Base-by-base conservation (phyloP, 345 rosid species). In the Eucalyptus urophylla region DNA sequence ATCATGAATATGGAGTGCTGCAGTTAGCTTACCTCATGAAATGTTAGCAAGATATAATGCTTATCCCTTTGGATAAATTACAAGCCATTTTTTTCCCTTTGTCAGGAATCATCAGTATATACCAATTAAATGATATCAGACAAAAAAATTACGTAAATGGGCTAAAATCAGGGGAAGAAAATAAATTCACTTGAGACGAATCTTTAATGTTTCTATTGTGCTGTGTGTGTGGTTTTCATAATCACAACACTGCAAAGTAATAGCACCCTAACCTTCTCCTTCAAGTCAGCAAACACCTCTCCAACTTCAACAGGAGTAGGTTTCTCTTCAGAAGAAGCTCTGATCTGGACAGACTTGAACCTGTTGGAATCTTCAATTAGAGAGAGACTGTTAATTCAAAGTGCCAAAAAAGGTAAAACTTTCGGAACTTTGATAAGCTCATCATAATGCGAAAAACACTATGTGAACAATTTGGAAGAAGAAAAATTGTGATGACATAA, bases 211-310 rank as follows among this genome's bases (percentile, higher is more conserved):
- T 76, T 76, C 83, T 21, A 19, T 76, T 37, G 83, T 76, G 81
- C 83, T 76, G 27, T 6, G 25, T 76, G 27, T 6, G 83, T 53
- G 83, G 83, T 21, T 76, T 37, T 76, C 47, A 21, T 37, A 40
- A 76, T 76, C 83, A 40, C 47, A 19, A 76, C 45, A 11, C 83
- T 37, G 83, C 83, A 37, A 13, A 76, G 27, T 76, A 76, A 21
- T 37, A 76, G 47, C 27, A 76, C 14, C 54, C 91, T 91, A 56
- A 97, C 99, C 97, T 96, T 96, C 90, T 94, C 98, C 93, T 97
- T 97, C 90, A 97, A 93, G 90, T 97, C 99, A 14, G 95, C 56
- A 91, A 97, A 91, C 86, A 97, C 89, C 91, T 97, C 99, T 87
- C 69, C 88, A 49, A 96, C 91, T 88, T 96, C 99, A 88, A 93